A percentile compares a stretch with the other conserved stretches of the same genome.
These are phyloP conservation scores for Globisporangium parvum DNA, from an alignment of 352 stramenopile genomes.

Conservation along the genomic window DNA sequence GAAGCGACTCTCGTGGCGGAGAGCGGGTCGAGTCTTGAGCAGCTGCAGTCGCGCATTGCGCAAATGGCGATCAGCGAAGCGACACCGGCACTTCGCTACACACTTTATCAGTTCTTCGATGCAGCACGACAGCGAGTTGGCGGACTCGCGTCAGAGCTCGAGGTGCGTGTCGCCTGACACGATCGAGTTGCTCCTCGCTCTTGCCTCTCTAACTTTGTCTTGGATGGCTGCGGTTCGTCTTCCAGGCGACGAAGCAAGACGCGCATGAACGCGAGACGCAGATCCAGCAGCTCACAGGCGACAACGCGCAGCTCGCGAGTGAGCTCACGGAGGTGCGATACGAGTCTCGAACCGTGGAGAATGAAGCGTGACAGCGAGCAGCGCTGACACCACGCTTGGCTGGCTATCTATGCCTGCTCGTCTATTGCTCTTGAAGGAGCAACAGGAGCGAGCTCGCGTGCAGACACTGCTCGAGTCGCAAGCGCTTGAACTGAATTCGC, in stretches of 20 bases:
- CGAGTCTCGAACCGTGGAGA: background rate
- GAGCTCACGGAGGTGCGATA: background rate
- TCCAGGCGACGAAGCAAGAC: background rate
- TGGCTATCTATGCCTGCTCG: background rate
- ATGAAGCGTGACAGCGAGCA: background rate
- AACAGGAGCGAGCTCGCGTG: constrained; percentile 4
- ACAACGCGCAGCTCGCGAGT: background rate
- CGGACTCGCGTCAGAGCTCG: background rate
- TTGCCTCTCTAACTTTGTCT: background rate
- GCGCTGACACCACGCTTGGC: background rate
- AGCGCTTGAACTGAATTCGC: constrained; percentile 29
- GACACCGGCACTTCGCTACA: background rate
- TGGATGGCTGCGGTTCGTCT: background rate
- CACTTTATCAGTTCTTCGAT: constrained; percentile 6
- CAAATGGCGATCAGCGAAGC: background rate
- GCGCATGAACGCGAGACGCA: background rate
- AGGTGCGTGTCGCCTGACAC: background rate
- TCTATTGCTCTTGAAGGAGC: constrained; percentile 18
- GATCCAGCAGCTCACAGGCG: background rate
- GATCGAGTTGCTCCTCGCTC: no score
- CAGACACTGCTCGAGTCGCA: constrained; percentile 25
- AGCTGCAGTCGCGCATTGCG: constrained; percentile 23
- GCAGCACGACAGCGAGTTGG: background rate
- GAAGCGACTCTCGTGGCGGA: background rate
- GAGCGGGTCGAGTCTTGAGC: constrained; percentile 4